Evolutionary conservation across 2,329 filamentous ascomycete species (phyloP).

Genomic region (Fonsecaea multimorphosa): DNA sequence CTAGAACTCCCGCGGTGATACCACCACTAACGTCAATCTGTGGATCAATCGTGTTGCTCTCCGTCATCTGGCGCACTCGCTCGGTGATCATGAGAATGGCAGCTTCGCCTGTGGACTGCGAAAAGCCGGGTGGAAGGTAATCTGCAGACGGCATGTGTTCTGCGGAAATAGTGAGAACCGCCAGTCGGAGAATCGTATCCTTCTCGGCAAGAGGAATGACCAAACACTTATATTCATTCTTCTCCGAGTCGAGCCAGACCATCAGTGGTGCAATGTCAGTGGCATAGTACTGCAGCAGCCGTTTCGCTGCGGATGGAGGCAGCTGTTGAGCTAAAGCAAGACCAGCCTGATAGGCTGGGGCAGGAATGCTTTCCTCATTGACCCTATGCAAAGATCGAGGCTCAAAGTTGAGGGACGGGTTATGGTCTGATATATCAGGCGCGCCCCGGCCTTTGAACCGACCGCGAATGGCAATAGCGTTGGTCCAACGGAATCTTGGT

Average conservation of each 20-base stretch:
- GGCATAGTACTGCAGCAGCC: conserved; percentile 9
- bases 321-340: neutral
- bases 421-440: neutral
- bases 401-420: neutral
- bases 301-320: neutral
- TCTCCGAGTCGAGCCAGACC: conserved; percentile 13
- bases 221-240: conserved; percentile 16
- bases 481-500: conserved; percentile 17
- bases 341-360: neutral
- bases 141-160: neutral
- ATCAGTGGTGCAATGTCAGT: conserved; percentile 12
- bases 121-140: neutral
- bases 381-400: neutral
- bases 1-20: neutral
- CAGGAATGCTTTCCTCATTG: neutral
- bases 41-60: neutral
- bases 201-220: conserved; percentile 14
- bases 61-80: conserved; percentile 2
- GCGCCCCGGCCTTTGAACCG: conserved; percentile 15
- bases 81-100: conserved; percentile 7
- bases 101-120: neutral
- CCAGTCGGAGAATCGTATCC: conserved; percentile 4
- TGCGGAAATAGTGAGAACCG: conserved; percentile 1
- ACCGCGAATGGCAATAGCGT: conserved; percentile 18
- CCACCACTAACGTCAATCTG: neutral